Evolutionary conservation across 2,329 filamentous ascomycete genomes (phyloP).

Genomic region (Sarocladium strictum): DNA sequence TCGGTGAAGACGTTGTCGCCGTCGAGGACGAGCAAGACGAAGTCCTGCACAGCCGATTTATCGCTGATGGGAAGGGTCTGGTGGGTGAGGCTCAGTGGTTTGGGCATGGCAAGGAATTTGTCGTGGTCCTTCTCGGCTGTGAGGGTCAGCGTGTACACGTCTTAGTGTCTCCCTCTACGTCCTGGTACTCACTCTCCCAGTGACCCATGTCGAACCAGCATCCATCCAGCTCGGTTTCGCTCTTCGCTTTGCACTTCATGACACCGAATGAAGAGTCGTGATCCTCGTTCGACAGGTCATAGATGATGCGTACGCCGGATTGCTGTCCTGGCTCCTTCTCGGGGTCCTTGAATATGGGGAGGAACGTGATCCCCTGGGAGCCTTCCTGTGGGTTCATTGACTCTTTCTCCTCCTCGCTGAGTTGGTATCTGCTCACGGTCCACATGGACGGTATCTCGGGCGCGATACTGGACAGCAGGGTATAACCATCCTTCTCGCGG

Average conservation of each 20-base stretch:
- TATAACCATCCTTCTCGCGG: not conserved
- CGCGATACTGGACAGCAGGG: not conserved
- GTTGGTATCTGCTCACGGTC: conserved; percentile 1
- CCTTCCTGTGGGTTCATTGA: not conserved
- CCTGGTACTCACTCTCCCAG: not conserved
- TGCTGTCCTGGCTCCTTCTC: not conserved
- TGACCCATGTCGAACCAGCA: conserved; percentile 6
- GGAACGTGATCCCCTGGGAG: not conserved
- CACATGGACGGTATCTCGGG: not conserved
- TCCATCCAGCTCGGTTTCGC: not conserved
- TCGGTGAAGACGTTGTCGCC: conserved; percentile 5
- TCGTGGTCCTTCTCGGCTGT: not conserved
- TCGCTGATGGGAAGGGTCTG: not conserved
- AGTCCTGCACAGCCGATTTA: not conserved
- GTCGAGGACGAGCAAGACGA: conserved; percentile 11
- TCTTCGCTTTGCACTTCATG: conserved; percentile 5
- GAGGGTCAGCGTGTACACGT: not conserved
- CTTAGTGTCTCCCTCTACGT: not conserved
- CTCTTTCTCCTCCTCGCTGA: not conserved
- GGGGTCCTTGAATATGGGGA: not conserved
- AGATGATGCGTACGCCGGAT: conserved; percentile 1
- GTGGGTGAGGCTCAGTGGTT: not conserved
- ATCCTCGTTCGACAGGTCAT: conserved; percentile 1
- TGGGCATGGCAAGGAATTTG: not conserved
- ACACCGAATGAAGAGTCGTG: not conserved